phyloP scores from a whole-genome alignment of 139 green algal genomes.

The Picochlorum costavermella region DNA sequence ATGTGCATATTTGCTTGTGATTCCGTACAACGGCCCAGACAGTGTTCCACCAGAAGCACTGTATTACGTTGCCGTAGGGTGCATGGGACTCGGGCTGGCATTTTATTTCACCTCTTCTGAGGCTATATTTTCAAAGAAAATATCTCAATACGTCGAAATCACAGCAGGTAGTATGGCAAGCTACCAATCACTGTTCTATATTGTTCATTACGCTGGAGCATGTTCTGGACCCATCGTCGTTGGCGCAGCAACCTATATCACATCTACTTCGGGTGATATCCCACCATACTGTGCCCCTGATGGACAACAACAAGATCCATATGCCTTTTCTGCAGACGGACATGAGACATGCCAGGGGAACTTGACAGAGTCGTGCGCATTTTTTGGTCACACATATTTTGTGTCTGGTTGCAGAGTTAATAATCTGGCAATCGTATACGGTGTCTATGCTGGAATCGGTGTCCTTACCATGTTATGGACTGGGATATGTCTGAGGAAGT shows the following conservation, averaged over 20 bases:
- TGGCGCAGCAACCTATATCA: slow-evolving; percentile 10
- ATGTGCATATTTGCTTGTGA: slow-evolving; percentile 14
- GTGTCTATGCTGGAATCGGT: slow-evolving; percentile 1
- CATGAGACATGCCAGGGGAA: too few species aligned
- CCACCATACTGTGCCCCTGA: slow-evolving; percentile 5
- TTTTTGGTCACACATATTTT: slow-evolving; percentile 13
- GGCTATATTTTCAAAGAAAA: slow-evolving; percentile 25
- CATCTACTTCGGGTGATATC: slow-evolving; percentile 11
- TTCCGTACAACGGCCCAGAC: slow-evolving; percentile 11
- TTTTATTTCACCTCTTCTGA: slow-evolving; percentile 11
- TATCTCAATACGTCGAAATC: slow-evolving; percentile 24
- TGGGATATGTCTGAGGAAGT: too few species aligned
- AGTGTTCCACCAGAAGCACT: neutral
- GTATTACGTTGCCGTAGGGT: neutral
- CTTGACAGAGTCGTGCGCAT: neutral
- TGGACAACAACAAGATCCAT: neutral
- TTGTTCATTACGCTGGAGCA: slow-evolving; percentile 2
- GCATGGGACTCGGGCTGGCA: neutral
- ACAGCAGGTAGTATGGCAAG: slow-evolving; percentile 9
- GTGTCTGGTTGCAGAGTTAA: slow-evolving; percentile 17
- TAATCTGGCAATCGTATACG: slow-evolving; percentile 6
- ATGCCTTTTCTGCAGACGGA: neutral
- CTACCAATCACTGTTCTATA: slow-evolving; percentile 12
- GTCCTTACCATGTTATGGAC: too few species aligned
- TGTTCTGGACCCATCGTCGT: slow-evolving; percentile 19